phyloP scores from a whole-genome alignment of 1,139 yeast species.

The Zygosaccharomyces sapae region DNA sequence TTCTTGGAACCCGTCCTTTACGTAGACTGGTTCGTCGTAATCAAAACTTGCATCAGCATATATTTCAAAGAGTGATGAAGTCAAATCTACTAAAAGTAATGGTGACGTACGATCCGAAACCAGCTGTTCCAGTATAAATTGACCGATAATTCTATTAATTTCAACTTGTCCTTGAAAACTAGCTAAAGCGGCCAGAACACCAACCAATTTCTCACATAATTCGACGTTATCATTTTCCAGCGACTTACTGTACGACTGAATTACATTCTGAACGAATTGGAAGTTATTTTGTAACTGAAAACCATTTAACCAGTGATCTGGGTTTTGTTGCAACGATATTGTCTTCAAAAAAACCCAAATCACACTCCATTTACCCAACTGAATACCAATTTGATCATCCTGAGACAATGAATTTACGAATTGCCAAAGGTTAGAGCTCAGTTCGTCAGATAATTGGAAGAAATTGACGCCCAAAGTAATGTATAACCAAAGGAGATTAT shows the following conservation, averaged over 20 bases:
- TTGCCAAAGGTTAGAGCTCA: constrained; percentile 41
- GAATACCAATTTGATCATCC: constrained; percentile 38
- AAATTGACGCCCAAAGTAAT: constrained; percentile 24
- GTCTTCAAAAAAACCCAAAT: constrained; percentile 59
- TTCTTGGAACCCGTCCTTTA: constrained; percentile 47
- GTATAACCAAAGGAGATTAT: constrained; percentile 60
- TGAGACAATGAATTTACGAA: constrained; percentile 30
- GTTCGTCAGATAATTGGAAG: constrained; percentile 23
- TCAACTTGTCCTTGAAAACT: constrained; percentile 45
- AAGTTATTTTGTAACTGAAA: constrained; percentile 25
- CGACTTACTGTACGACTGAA: constrained; percentile 28
- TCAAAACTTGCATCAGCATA: constrained; percentile 69
- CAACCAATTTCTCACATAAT: constrained; percentile 35
- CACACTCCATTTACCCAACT: constrained; percentile 51
- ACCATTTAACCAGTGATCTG: constrained; percentile 16
- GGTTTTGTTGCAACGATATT: constrained; percentile 16
- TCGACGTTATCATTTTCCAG: constrained; percentile 23
- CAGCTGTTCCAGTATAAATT: constrained; percentile 42
- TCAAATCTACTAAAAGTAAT: constrained; percentile 50
- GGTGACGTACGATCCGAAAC: constrained; percentile 31
- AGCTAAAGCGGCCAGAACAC: constrained; percentile 57
- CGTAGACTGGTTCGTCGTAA: constrained; percentile 69
- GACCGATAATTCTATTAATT: constrained; percentile 46
- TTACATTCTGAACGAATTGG: constrained; percentile 15
- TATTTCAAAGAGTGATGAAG: constrained; percentile 68